Evolutionary conservation across 768 basidiomycete genomes (phyloP).

Genomic region (Chalciporus sphaerocephalus): DNA sequence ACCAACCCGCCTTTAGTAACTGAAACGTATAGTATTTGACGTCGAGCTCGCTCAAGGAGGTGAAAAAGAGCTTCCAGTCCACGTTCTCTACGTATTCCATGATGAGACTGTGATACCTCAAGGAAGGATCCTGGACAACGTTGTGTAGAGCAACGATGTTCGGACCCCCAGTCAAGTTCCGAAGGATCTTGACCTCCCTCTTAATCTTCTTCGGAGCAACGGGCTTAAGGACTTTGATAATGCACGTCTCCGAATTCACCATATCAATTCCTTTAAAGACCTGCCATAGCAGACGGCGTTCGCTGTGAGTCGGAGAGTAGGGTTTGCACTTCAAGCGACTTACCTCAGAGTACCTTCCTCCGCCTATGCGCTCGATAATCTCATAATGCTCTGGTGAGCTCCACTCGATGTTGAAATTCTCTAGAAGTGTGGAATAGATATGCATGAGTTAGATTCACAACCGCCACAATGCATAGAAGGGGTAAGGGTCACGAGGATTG

Average conservation of each 20-base stretch:
- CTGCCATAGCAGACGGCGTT: constrained; percentile 25
- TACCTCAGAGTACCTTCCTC: constrained; percentile 66
- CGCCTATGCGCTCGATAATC: constrained; percentile 56
- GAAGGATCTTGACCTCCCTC: constrained; percentile 70
- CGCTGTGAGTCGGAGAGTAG: not conserved
- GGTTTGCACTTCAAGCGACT: constrained; percentile 10
- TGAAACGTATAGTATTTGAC: constrained; percentile 67
- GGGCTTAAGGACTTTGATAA: constrained; percentile 72
- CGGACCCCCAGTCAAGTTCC: constrained; percentile 65
- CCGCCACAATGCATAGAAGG: not conserved
- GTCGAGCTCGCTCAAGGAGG: constrained; percentile 57
- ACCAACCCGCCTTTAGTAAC: constrained; percentile 44
- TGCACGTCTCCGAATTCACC: constrained; percentile 48
- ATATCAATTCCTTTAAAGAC: constrained; percentile 60
- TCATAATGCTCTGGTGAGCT: constrained; percentile 65
- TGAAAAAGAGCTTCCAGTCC: constrained; percentile 61
- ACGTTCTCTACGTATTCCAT: constrained; percentile 67
- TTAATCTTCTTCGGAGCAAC: constrained; percentile 65
- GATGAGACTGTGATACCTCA: constrained; percentile 59
- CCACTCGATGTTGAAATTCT: constrained; percentile 61
- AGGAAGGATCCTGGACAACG: constrained; percentile 62
- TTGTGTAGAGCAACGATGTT: constrained; percentile 65
- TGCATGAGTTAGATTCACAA: constrained; percentile 1
- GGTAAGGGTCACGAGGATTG: not conserved
- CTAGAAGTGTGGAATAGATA: too few relatives aligned